Base-by-base conservation (phyloP, 2,329 filamentous ascomycete genomes). In the Fusarium lyarnte region DNA sequence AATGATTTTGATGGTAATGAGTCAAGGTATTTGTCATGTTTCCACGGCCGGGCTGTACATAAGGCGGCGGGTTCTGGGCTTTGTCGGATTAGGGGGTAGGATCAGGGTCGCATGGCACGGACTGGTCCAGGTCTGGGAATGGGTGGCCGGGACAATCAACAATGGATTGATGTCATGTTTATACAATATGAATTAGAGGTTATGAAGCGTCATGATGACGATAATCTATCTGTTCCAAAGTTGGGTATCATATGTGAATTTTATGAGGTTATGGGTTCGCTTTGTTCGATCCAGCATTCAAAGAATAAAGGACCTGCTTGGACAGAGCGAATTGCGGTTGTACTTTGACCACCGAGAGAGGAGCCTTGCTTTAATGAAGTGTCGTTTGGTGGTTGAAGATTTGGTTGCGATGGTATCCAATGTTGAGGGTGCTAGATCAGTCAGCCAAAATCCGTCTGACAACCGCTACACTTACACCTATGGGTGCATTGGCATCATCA, bases 251-350 rank as follows among this genome's bases (percentile, higher is more conserved):
- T 53, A 14, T 21, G 46, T 63, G 33, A 23, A 17, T 6, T 41
- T 27, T 27, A 35, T 62, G 29, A 52, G 6, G 38, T 46, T 58
- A n/a, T 17, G 54, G 21, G 11, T 54, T 45, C 46, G 33, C 69
- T 68, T 33, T 79, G 76, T 80, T 93, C 83, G 72, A 92, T 79
- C 90, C 91, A 85, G 83, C 91, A 86, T 84, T 92, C 90, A 79
- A 92, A 85, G 81, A 91, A 85, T 61, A 93, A 76, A 70, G 90
- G 84, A 49, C 90, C 85, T 55, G 90, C 85, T 64, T 85, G 85
- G 2, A 90, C 86, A 9, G 87, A 82, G 38, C 88, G 85, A 39
- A 90, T 78, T 16, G 88, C 84, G 3, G 80, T 86, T 14, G 86
- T 88, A 51, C 79, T 83, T 6, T 79, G 78, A 9, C 83, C 83